Percentiles rank a stretch among this genome's conserved stretches.
phyloP scores from a whole-genome alignment of 108 stramenopile species.

The Cyclotella choctawhatcheeana region DNA sequence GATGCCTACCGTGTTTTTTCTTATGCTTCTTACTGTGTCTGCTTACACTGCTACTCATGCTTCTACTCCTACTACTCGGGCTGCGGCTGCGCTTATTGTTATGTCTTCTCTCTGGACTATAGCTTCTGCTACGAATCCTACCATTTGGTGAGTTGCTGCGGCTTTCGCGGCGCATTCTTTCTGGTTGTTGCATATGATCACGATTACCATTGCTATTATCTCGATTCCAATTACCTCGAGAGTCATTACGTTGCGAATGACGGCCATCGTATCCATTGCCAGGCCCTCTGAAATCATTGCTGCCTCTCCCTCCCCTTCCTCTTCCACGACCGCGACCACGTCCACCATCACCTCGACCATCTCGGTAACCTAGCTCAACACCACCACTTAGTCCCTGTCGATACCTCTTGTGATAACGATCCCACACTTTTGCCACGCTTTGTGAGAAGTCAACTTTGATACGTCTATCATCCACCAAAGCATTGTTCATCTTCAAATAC shows the following conservation, averaged over 20 bases:
- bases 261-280: slow-evolving; percentile 7
- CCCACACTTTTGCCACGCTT: slow-evolving; percentile 96
- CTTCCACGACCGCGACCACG: slow-evolving; percentile 16
- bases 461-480: slow-evolving; percentile 96
- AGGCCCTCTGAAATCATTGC: slow-evolving; percentile 15
- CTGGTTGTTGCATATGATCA: neutral
- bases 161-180: slow-evolving; percentile 9
- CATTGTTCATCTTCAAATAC: slow-evolving; percentile 99
- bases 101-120: slow-evolving; percentile 19
- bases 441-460: slow-evolving; percentile 99
- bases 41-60: slow-evolving; percentile 31
- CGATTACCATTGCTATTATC: neutral
- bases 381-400: slow-evolving; percentile 47
- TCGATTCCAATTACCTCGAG: no score
- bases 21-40: slow-evolving; percentile 35
- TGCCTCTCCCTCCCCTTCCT: slow-evolving; percentile 23
- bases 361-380: slow-evolving; percentile 40
- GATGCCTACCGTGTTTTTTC: slow-evolving; percentile 30
- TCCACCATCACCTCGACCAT: slow-evolving; percentile 30
- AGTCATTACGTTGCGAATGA: no score
- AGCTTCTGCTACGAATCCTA: slow-evolving; percentile 12
- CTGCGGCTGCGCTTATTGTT: slow-evolving; percentile 26
- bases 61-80: slow-evolving; percentile 23
- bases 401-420: slow-evolving; percentile 57
- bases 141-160: slow-evolving; percentile 17